These are phyloP conservation scores for Mycena epipterygia DNA, from an alignment of 768 basidiomycete genomes.

Conservation along the genomic window DNA sequence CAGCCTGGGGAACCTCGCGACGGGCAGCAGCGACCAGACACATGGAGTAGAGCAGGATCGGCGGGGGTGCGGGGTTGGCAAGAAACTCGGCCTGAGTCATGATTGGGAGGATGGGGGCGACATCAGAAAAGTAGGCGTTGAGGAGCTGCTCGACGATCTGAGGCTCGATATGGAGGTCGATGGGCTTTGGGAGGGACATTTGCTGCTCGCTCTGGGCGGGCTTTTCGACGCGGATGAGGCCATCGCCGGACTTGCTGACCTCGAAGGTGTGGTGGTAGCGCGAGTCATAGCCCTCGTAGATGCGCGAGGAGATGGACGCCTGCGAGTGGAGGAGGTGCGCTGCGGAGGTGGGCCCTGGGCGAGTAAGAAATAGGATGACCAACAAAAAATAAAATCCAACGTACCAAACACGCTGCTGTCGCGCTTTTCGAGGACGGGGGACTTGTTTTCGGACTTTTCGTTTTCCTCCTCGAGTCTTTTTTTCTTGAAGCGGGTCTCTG, in stretches of 20 bases:
- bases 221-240: constrained; percentile 86
- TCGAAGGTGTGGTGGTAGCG: constrained; percentile 92
- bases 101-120: constrained; percentile 91
- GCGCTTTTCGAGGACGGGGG: constrained; percentile 47
- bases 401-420: constrained; percentile 74
- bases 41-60: constrained; percentile 92
- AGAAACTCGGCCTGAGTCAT: constrained; percentile 92
- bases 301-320: constrained; percentile 84
- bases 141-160: constrained; percentile 85
- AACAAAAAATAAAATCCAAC: constrained; percentile 28
- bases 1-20: constrained; percentile 83
- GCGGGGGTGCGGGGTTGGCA: constrained; percentile 76
- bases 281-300: constrained; percentile 90
- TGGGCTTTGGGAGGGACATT: constrained; percentile 67
- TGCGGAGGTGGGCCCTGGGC: constrained; percentile 87
- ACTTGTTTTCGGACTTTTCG: constrained; percentile 51
- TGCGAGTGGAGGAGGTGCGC: constrained; percentile 92
- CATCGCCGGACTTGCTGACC: constrained; percentile 86
- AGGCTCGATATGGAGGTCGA: constrained; percentile 82
- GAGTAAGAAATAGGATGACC: constrained; percentile 56
- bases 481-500: constrained; percentile 99
- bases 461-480: constrained; percentile 77
- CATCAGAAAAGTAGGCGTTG: constrained; percentile 93
- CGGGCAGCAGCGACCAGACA: constrained; percentile 92
- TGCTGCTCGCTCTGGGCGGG: constrained; percentile 70